Conservation (phyloP, 1,139 yeast genomes). For the Sugiyamaella pinicola region DNA sequence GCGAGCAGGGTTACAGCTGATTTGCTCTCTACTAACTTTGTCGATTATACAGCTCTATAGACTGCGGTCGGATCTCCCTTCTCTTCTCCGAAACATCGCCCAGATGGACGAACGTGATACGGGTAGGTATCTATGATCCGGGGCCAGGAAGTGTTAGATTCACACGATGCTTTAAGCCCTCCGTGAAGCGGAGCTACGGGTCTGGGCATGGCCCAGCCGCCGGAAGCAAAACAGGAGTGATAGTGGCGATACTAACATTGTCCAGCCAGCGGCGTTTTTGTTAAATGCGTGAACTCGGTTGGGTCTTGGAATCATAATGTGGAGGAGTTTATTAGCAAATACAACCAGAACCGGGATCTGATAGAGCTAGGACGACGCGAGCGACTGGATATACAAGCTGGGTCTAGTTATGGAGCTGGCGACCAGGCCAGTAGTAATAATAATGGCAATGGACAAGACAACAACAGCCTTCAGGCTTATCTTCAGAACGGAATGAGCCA, state of each 20-base stretch:
- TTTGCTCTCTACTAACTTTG: slow-evolving; percentile 7
- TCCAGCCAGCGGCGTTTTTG: slow-evolving; percentile 18
- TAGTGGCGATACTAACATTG: too few relatives aligned
- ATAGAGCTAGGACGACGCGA: slow-evolving; percentile 71
- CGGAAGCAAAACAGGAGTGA: too few relatives aligned
- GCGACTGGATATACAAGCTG: slow-evolving; percentile 21
- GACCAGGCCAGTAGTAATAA: neutral
- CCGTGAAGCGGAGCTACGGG: too few relatives aligned
- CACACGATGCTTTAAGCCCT: too few relatives aligned
- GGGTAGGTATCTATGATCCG: slow-evolving; percentile 17
- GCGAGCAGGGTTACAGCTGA: too few relatives aligned
- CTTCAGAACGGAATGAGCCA: slow-evolving; percentile 17
- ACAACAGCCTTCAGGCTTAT: neutral
- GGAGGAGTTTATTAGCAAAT: slow-evolving; percentile 51
- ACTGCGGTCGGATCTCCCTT: slow-evolving; percentile 31
- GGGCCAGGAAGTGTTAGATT: too few relatives aligned
- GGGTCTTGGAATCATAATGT: slow-evolving; percentile 69
- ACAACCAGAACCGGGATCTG: slow-evolving; percentile 37
- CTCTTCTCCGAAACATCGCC: slow-evolving; percentile 30
- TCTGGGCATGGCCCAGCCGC: too few relatives aligned
- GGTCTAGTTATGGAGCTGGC: slow-evolving; percentile 6
- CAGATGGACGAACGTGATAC: slow-evolving; percentile 32
- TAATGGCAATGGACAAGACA: neutral
- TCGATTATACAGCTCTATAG: slow-evolving; percentile 24
- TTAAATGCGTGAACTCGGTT: slow-evolving; percentile 18